phyloP scores from a whole-genome alignment of 169 alveolate species.

The Plasmodium vivax region DNA sequence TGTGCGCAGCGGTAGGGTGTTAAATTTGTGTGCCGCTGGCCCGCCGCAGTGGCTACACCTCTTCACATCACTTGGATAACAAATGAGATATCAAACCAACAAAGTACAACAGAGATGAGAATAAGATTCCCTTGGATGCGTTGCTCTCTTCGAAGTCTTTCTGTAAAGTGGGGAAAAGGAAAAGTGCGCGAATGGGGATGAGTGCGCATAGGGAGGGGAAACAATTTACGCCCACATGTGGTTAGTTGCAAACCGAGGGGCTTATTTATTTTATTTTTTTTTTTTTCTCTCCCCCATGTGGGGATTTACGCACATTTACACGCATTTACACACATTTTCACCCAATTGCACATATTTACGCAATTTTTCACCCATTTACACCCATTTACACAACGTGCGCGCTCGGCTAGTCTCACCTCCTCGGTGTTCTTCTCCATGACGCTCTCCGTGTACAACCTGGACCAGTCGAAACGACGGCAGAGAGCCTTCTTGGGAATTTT shows the following conservation, averaged over 20 bases:
- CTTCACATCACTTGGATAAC: slow-evolving; percentile 29
- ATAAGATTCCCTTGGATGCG: slow-evolving; percentile 63
- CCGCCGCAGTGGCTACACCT: background rate
- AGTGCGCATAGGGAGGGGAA: background rate
- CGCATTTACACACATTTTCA: too few species aligned
- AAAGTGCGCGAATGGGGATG: background rate
- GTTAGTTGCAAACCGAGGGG: background rate
- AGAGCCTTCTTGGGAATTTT: slow-evolving; percentile 70
- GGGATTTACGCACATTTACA: too few species aligned
- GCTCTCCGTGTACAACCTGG: slow-evolving; percentile 24
- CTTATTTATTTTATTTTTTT: slow-evolving; percentile 3
- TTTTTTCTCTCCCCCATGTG: background rate
- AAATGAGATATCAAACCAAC: slow-evolving; percentile 70
- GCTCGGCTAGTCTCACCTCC: slow-evolving; percentile 14
- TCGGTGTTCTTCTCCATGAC: slow-evolving; percentile 22
- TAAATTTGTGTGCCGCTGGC: background rate
- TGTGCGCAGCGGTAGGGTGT: slow-evolving; percentile 6
- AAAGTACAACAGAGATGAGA: slow-evolving; percentile 49
- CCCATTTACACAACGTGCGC: background rate
- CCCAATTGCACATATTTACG: too few species aligned
- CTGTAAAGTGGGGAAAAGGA: slow-evolving; percentile 16
- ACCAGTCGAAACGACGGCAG: slow-evolving; percentile 75
- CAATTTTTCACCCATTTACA: too few species aligned
- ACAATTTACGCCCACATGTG: background rate
- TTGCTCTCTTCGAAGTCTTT: slow-evolving; percentile 49